Evolutionary conservation across 1,139 yeast genomes (phyloP), one percentile per base, ranked within the genome.

Genomic region (Pichia sp.): DNA sequence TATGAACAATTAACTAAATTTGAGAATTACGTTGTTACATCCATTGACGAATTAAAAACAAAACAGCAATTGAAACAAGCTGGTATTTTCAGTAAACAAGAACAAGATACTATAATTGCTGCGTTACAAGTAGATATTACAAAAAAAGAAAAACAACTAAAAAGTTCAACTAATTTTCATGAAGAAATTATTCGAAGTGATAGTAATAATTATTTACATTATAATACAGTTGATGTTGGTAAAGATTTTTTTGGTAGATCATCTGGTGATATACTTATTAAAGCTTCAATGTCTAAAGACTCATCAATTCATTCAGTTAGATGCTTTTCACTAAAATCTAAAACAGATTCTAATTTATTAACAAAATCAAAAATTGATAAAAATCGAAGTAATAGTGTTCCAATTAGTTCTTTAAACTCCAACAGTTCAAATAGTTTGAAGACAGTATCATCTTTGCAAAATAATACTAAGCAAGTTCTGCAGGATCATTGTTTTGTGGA

Each of bases 31-130:
- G 56, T 54, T 16, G 27, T 42, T 10, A 47, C 50, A 13, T 47
- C 49, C 14, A 44, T 61, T 13, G 46, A 53, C 5, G 52, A 56
- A 14, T 43, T 61, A n/a, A 41, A 54, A 19, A 54, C 57, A 9
- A 53, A 49, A 9, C 38, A 49, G 3, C 50, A 52, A 3, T 51
- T 60, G 31, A 29, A 47, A 16, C 48, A 53, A 13, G 51, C 49
- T 16, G 65, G 64, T 3, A 52, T 62, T n/a, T 42, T 48, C 9
- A 54, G 58, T 46, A 49, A 48, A 13, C 18, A 34, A 11, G 53
- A 55, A 27, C 53, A 58, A 38, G 54, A 56, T 13, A 47, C 44
- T 11, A 53, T 60, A 3, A 42, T 60, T 42, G 54, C 48, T 14
- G 33, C 45, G 11, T 44, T 52, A 33, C 52, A 48, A 27, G 42